phyloP scores from a whole-genome alignment of 2,329 filamentous ascomycete species.

The Lasiodiplodia sp. region DNA sequence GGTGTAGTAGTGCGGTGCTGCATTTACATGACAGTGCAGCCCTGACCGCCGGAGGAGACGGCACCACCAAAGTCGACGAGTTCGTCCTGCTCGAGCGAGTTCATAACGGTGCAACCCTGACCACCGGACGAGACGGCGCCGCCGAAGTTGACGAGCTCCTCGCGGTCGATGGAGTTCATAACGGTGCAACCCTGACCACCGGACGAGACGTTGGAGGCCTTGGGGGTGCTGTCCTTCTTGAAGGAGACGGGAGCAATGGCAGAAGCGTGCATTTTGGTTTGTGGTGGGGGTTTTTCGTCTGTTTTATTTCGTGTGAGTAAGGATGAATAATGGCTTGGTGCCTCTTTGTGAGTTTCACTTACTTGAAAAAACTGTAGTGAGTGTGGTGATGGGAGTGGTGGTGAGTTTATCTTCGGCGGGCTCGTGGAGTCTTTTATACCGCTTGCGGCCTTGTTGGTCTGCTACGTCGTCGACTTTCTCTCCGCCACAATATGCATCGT shows the following conservation, averaged over 20 bases:
- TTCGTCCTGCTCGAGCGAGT: neutral
- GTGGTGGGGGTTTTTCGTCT: neutral
- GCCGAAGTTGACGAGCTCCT: slow-evolving; percentile 8
- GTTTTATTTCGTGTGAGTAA: neutral
- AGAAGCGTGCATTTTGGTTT: slow-evolving; percentile 16
- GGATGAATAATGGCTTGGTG: no score
- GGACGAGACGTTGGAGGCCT: neutral
- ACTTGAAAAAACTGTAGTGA: slow-evolving; percentile 15
- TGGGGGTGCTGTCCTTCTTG: neutral
- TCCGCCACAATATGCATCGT: neutral
- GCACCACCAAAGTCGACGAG: neutral
- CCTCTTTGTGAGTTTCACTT: neutral
- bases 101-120: slow-evolving; percentile 17
- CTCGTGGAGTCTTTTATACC: neutral
- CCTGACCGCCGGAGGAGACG: neutral
- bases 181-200: neutral
- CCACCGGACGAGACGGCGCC: neutral
- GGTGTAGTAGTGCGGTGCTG: neutral
- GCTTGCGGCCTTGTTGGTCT: neutral
- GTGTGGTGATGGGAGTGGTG: slow-evolving; percentile 1
- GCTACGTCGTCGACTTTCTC: neutral
- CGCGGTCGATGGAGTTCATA: neutral
- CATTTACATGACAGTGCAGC: slow-evolving; percentile 24
- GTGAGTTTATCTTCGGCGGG: neutral
- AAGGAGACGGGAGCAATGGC: neutral